Evolutionary conservation across 2,329 filamentous ascomycete species (phyloP).

Genomic region (Colletotrichum sansevieriae): DNA sequence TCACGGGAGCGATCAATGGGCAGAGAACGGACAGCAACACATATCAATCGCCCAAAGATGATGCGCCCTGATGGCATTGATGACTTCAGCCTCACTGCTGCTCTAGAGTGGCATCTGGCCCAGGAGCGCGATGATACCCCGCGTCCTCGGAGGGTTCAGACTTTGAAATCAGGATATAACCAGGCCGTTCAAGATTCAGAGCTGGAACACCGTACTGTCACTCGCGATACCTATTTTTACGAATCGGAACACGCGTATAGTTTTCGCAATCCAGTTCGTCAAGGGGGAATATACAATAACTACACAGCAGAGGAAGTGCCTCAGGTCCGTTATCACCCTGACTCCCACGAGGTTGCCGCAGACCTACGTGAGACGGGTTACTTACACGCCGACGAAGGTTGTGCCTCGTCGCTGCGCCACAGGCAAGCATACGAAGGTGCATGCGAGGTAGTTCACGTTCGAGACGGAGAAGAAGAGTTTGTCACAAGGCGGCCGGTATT

Average conservation of each 20-base stretch:
- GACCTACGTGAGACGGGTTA: background rate
- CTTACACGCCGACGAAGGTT: background rate
- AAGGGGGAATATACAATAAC: too few relatives aligned
- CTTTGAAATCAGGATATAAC: background rate
- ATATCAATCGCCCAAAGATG: background rate
- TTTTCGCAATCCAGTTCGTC: too few relatives aligned
- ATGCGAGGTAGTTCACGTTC: slow-evolving; percentile 61
- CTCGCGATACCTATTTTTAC: too few relatives aligned
- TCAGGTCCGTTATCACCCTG: background rate
- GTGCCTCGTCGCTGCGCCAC: slow-evolving; percentile 5
- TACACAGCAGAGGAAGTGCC: background rate
- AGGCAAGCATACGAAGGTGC: slow-evolving; percentile 52
- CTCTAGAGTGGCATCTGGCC: slow-evolving; percentile 34
- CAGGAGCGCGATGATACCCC: slow-evolving; percentile 25
- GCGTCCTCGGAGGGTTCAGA: background rate
- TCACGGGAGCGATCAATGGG: background rate
- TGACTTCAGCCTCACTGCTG: slow-evolving; percentile 31
- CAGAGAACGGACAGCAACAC: too few relatives aligned
- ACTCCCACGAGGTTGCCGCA: background rate
- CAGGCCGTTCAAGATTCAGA: background rate
- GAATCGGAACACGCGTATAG: too few relatives aligned
- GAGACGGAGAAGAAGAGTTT: slow-evolving; percentile 60
- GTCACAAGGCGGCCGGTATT: slow-evolving; percentile 58
- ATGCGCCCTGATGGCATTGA: background rate
- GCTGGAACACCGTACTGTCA: background rate